These are phyloP conservation scores for Lipomyces mesembrius DNA, from an alignment of 805 yeast genomes.

Conservation along the genomic window DNA sequence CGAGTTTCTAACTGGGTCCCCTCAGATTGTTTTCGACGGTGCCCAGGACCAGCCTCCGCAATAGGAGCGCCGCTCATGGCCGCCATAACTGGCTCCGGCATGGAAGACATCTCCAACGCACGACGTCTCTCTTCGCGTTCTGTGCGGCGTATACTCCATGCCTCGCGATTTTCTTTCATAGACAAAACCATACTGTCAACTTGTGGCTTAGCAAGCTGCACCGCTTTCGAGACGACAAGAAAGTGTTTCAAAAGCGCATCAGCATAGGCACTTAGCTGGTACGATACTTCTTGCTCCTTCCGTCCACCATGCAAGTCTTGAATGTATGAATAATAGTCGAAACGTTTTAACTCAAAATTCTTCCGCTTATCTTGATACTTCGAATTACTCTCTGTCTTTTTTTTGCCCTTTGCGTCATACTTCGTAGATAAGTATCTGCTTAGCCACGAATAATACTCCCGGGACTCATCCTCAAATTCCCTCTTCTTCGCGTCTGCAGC, in stretches of 20 bases:
- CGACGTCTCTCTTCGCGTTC: slow-evolving; percentile 49
- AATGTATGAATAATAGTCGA: slow-evolving; percentile 50
- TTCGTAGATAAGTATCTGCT: slow-evolving; percentile 49
- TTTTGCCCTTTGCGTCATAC: slow-evolving; percentile 44
- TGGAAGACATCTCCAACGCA: slow-evolving; percentile 45
- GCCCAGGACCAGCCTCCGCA: background rate
- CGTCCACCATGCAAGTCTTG: slow-evolving; percentile 52
- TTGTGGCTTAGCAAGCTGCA: slow-evolving; percentile 42
- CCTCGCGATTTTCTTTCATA: slow-evolving; percentile 32
- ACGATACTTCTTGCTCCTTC: slow-evolving; percentile 49
- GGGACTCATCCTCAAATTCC: slow-evolving; percentile 53
- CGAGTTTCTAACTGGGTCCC: background rate
- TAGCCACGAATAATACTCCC: slow-evolving; percentile 53
- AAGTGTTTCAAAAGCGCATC: slow-evolving; percentile 44
- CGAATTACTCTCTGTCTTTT: slow-evolving; percentile 46
- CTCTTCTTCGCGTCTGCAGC: slow-evolving; percentile 48
- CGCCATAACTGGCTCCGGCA: slow-evolving; percentile 32
- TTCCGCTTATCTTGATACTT: slow-evolving; percentile 50
- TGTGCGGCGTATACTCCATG: slow-evolving; percentile 45
- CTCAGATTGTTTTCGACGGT: slow-evolving; percentile 3
- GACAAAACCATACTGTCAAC: slow-evolving; percentile 42
- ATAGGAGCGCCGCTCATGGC: background rate
- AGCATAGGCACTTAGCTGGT: slow-evolving; percentile 47
- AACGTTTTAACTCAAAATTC: slow-evolving; percentile 50
- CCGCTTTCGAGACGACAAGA: slow-evolving; percentile 40